Base-by-base conservation (phyloP, 164 flowering plant species). In the Taxillus chinensis region DNA sequence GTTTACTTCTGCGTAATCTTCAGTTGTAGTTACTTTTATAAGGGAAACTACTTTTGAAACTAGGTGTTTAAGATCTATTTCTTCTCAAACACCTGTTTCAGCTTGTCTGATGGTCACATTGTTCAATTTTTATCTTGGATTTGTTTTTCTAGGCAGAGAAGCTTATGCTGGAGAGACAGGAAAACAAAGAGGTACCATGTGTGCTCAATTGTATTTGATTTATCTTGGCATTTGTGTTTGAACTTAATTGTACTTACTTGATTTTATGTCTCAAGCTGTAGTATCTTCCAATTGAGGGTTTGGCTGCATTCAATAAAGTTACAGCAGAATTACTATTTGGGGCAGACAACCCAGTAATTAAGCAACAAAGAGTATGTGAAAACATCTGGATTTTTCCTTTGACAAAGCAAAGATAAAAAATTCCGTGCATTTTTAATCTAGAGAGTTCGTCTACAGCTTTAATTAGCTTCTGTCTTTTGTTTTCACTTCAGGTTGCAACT, bases 271-370 rank as follows among this genome's bases (percentile, higher is more conserved):
- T n/a, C 15, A 7, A 60, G 40, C 55, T 79, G 73, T 73, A 93
- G 99, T 93, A 93, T 80, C 97, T 93, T 38, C 99, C 99, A n/a
- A 93, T 93, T 39, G 99, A 93, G 77, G 99, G 99, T 64, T 68
- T 90, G 78, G 99, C 92, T 76, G 96, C 92, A 59, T 93, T 93
- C 73, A 93, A 90, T 70, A 88, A 86, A 76, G 97, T 59, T 46
- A 93, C 97, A 48, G 97, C 96, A 13, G 92, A 93, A 72, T 70
- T 93, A 71, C 73, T 93, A 68, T 77, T 93, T 56, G 99, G 99
- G 74, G 96, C 97, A 42, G 88, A 72, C 68, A 90, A 80, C 75
- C 80, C 87, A 46, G 78, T 83, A 53, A 77, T 93, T 70, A 65
- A 86, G 66, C 70, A 90, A 73, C 89, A 82, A 77, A 85, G 80